phyloP scores from a whole-genome alignment of 2,329 filamentous ascomycete genomes.

The Drechslerella coelobrocha region DNA sequence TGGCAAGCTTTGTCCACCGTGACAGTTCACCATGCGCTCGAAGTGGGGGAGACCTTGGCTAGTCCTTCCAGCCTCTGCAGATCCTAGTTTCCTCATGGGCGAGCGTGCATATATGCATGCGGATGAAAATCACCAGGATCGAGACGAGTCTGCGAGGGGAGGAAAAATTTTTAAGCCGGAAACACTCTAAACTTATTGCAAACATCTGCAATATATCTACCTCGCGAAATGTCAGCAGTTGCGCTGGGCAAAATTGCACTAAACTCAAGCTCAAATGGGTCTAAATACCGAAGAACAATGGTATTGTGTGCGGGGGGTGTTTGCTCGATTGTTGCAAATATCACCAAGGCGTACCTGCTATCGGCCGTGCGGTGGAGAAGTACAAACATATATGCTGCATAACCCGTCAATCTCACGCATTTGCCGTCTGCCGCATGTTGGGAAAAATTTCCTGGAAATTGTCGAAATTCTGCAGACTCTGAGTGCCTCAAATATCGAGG shows the following conservation, averaged over 20 bases:
- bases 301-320: neutral
- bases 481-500: neutral
- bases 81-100: neutral
- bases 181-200: neutral
- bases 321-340: slow-evolving; percentile 6
- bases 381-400: neutral
- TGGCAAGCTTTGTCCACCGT: neutral
- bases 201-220: slow-evolving; percentile 4
- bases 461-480: slow-evolving; percentile 4
- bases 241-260: neutral
- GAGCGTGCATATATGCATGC: neutral
- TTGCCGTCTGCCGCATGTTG: neutral
- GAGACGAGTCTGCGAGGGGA: neutral
- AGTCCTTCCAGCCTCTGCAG: no score
- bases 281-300: neutral
- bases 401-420: neutral
- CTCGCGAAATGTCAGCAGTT: neutral
- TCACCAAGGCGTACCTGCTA: neutral
- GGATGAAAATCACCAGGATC: neutral
- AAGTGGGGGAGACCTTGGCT: neutral
- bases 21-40: slow-evolving; percentile 1
- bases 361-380: neutral
- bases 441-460: slow-evolving; percentile 1
- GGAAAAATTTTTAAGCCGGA: neutral
- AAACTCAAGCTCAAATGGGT: neutral